Percentiles rank a stretch among this genome's conserved stretches.
phyloP scores from a whole-genome alignment of 306 rosid genomes.

The Malus sieversii region DNA sequence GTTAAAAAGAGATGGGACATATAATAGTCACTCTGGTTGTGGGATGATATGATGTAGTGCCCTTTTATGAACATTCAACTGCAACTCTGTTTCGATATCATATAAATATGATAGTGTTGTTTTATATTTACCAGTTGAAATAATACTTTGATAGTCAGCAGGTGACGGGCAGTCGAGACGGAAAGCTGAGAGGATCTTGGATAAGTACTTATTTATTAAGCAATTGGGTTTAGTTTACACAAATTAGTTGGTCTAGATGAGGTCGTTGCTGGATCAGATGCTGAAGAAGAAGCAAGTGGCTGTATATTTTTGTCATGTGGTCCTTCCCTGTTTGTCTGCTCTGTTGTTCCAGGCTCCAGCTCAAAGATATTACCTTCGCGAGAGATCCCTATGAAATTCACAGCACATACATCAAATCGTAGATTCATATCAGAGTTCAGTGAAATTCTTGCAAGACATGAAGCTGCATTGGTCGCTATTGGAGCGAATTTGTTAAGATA shows the following conservation, averaged over 20 bases:
- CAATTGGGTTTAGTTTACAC: not conserved
- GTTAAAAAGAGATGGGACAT: slow-evolving; percentile 96
- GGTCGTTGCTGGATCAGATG: slow-evolving; percentile 1
- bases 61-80: not conserved
- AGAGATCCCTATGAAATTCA: not conserved
- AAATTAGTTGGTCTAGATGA: not conserved
- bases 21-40: slow-evolving; percentile 4
- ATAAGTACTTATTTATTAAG: not conserved
- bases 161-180: not conserved
- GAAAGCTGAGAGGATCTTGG: not conserved
- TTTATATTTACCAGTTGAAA: not conserved
- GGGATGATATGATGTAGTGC: slow-evolving; percentile 1
- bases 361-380: no score
- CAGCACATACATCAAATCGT: not conserved
- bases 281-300: not conserved
- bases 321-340: not conserved
- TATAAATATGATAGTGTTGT: not conserved
- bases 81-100: not conserved
- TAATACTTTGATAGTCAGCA: not conserved
- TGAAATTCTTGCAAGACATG: not conserved
- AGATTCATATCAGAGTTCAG: not conserved
- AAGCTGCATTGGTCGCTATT: not conserved
- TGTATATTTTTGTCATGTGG: not conserved
- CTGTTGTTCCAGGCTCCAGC: not conserved
- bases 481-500: not conserved